Conservation (phyloP, 2,329 filamentous ascomycete species). For the Peltaster fructicola region DNA sequence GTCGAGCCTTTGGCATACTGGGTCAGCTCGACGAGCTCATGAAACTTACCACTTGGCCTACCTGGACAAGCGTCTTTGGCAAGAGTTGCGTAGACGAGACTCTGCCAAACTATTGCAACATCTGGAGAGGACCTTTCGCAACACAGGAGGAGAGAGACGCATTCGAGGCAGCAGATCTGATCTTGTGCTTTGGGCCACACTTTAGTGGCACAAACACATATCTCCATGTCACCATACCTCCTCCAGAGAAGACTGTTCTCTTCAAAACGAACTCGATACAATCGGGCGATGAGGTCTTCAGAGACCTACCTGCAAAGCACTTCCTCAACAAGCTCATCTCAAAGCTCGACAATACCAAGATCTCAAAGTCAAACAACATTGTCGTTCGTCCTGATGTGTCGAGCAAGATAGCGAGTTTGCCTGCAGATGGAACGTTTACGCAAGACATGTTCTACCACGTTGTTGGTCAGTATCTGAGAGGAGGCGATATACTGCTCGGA, state of each 20-base stretch:
- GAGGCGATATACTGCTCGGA: constrained; percentile 13
- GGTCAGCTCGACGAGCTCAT: constrained; percentile 7
- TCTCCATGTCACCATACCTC: constrained; percentile 22
- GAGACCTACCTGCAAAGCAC: constrained; percentile 12
- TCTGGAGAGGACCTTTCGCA: constrained; percentile 12
- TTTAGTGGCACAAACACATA: too few relatives aligned
- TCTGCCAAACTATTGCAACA: constrained; percentile 7
- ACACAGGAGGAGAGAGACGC: constrained; percentile 7
- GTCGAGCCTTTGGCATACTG: constrained; percentile 5
- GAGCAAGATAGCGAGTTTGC: too few relatives aligned
- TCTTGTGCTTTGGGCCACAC: constrained; percentile 8
- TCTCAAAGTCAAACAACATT: too few relatives aligned
- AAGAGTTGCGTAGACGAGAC: constrained; percentile 9
- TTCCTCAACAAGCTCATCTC: constrained; percentile 15
- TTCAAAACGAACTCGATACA: constrained; percentile 19
- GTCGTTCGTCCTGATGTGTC: too few relatives aligned
- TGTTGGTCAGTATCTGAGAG: too few relatives aligned
- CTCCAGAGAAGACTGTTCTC: constrained; percentile 17
- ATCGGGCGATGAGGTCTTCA: constrained; percentile 17
- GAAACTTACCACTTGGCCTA: constrained; percentile 6
- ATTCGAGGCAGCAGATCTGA: constrained; percentile 10
- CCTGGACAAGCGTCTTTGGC: constrained; percentile 9
- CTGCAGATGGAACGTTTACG: too few relatives aligned
- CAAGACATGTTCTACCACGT: too few relatives aligned
- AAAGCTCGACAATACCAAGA: constrained; percentile 32